Conservation (phyloP, 2,329 filamentous ascomycete species). For the Sporothrix brunneoviolacea region DNA sequence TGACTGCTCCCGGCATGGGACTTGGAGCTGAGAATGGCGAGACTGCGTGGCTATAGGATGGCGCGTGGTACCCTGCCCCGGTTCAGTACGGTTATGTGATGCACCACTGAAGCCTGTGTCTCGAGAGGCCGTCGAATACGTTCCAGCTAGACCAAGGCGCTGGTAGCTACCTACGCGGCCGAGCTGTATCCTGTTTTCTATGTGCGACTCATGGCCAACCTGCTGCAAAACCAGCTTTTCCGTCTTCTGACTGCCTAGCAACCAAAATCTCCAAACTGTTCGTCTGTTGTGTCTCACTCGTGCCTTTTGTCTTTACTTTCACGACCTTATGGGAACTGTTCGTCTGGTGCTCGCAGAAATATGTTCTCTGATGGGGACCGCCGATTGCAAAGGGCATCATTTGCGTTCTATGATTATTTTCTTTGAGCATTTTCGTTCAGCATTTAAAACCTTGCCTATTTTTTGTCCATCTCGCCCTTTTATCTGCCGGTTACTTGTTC, state of each 20-base stretch:
- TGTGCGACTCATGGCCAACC: too few relatives aligned
- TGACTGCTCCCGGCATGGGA: slow-evolving; percentile 17
- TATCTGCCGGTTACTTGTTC: neutral
- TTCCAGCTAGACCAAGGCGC: neutral
- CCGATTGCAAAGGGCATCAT: neutral
- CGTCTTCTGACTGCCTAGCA: neutral
- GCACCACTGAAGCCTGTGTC: neutral
- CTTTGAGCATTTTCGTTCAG: slow-evolving; percentile 5
- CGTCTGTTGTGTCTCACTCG: neutral
- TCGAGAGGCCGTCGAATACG: neutral
- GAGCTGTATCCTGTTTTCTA: too few relatives aligned
- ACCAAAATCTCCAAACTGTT: neutral
- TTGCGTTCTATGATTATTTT: neutral
- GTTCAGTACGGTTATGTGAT: slow-evolving; percentile 10
- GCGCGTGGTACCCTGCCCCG: slow-evolving; percentile 14
- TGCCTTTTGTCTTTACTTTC: neutral
- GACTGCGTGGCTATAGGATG: slow-evolving; percentile 20
- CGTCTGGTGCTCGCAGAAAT: neutral
- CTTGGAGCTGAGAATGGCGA: slow-evolving; percentile 23
- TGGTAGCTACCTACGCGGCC: neutral
- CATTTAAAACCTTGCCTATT: slow-evolving; percentile 9
- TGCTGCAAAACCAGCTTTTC: too few relatives aligned
- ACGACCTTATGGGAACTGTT: neutral
- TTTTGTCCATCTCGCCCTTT: slow-evolving; percentile 7
- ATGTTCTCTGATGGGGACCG: neutral